Evolutionary conservation across 2,329 filamentous ascomycete genomes (phyloP), one percentile per base, ranked within the genome.

Genomic region (Aspergillus niger): DNA sequence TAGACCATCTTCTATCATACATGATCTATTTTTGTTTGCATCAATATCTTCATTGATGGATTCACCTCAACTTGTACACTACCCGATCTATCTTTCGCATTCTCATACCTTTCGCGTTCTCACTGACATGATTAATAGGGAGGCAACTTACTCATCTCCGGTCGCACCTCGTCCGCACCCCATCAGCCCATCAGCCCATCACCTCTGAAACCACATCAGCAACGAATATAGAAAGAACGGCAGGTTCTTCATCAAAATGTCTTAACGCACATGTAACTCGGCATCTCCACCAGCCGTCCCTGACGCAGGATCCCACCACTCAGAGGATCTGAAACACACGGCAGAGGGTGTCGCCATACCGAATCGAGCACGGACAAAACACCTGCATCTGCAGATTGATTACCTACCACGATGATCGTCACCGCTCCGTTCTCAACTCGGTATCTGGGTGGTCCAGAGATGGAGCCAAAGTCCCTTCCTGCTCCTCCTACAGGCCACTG

Each of bases 361-460:
- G n/a, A 26, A 64, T 63, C 13, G 41, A 55, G 60, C 63, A 65
- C 61, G 63, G 63, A 63, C 55, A 57, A 65, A 60, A 58, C 61
- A 13, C 50, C 59, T 60, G 36, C 43, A 62, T 57, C 57, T n/a
- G n/a, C 57, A 32, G 22, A 49, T 63, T 57, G 39, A 61, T 63
- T 58, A 59, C 54, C 20, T 48, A 36, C 24, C 28, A 28, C 56
- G 59, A 44, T 53, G 56, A 61, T 58, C 57, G 22, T 22, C 47
- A 17, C 15, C 47, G 28, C 39, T 55, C 48, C 32, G 32, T 38
- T 13, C 55, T 44, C 24, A 36, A 56, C 24, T n/a, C 24, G 56
- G 48, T 36, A 22, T 44, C 15, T 3, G 26, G 11, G 11, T 20
- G 28, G 43, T 39, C 41, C n/a, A 38, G 15, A 13, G 10, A 13